Percentiles rank a stretch among this genome's conserved stretches.
Evolutionary conservation across 2,329 filamentous ascomycete species (phyloP).

Genomic region (Parafenestella ontariensis): DNA sequence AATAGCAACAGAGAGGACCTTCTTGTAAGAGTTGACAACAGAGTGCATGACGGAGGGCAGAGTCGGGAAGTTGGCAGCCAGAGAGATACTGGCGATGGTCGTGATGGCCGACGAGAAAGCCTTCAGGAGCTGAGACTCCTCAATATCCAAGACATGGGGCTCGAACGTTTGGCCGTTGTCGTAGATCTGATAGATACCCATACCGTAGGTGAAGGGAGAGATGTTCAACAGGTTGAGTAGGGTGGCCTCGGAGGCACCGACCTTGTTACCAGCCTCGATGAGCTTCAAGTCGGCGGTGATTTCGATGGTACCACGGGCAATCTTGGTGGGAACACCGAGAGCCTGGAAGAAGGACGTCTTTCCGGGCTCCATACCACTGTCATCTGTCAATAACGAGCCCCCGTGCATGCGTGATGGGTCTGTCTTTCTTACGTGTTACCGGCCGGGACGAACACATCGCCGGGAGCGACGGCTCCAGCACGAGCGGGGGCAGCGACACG

Average conservation of each 20-base stretch:
- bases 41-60: constrained; percentile 96
- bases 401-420: neutral
- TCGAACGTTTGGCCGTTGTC: constrained; percentile 95
- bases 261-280: constrained; percentile 89
- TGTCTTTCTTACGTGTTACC: constrained; percentile 85
- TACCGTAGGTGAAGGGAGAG: constrained; percentile 81
- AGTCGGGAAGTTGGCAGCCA: constrained; percentile 94
- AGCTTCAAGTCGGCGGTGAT: constrained; percentile 98
- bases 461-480: constrained; percentile 94
- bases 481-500: constrained; percentile 96
- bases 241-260: constrained; percentile 98
- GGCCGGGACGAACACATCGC: constrained; percentile 92
- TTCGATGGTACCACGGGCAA: constrained; percentile 99
- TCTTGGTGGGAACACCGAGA: constrained; percentile 99
- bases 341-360: constrained; percentile 99
- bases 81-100: constrained; percentile 88
- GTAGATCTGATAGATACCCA: constrained; percentile 96
- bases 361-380: constrained; percentile 93
- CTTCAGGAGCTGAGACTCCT: constrained; percentile 91
- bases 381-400: constrained; percentile 20
- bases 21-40: constrained; percentile 98
- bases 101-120: constrained; percentile 80
- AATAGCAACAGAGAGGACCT: constrained; percentile 85
- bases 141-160: constrained; percentile 85
- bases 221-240: constrained; percentile 99